Evolutionary conservation across 257 asterid genomes (phyloP), one percentile per base, ranked within the genome.

Genomic region (Penstemon eatonii): DNA sequence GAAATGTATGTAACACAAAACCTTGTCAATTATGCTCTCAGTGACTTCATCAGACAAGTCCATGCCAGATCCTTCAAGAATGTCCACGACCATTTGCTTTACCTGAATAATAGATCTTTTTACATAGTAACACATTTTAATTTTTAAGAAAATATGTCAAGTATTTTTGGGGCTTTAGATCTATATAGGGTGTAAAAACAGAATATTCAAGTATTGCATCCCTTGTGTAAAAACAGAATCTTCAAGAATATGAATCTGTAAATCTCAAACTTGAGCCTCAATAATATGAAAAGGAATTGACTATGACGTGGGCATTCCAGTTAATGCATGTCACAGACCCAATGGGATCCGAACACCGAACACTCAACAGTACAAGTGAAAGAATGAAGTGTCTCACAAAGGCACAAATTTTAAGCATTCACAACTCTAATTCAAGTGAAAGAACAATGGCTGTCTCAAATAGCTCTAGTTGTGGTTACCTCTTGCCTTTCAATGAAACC

Each of bases 401-500:
- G 43, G 25, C 41, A 3, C 42, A 33, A 60, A 8, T 9, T 51
- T n/a, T 0, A 18, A 37, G 57, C 19, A 37, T 8, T 43, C 59
- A 51, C 55, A 13, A 37, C 1, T 43, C 50, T 41, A 6, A 40
- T 64, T 36, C 50, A 9, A 3, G 50, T 13, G 4, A 50, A 54
- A 49, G 71, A 37, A 45, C 19, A 50, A 4, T 66, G 18, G 61
- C 36, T 2, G 1, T 66, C 37, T 49, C 66, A 25, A 13, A 25
- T 33, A 8, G 37, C 73, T 8, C 56, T 40, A 47, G n/a, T 46
- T 73, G 39, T 13, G 10, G 18, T 74, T 76, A 93, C 99, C 99
- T 93, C 99, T 84, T 93, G 99, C 79, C 99, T 87, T 76, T 93
- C 99, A 49, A 93, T 93, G 78, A 93, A 93, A 58, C 99, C 96